Percentiles rank a stretch among this genome's conserved stretches.
Conservation (phyloP, 441 rosid species). For the Populus hybrid region DNA sequence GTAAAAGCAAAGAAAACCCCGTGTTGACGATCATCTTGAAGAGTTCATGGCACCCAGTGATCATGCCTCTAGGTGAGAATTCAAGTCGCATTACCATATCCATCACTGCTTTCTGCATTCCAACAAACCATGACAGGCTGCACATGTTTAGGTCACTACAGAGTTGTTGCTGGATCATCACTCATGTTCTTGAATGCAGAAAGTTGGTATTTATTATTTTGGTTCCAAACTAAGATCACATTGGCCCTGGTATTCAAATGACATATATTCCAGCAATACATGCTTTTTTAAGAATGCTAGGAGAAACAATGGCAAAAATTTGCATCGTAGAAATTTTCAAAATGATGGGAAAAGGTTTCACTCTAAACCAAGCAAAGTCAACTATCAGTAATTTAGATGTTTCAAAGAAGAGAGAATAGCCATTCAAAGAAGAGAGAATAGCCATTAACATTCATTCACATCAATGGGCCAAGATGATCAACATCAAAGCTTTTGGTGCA, state of each 20-base stretch:
- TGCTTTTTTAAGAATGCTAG: neutral
- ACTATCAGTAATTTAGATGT: neutral
- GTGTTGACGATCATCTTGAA: neutral
- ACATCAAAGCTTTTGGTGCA: constrained; percentile 8
- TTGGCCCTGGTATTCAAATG: neutral
- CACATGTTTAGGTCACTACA: neutral
- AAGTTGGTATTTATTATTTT: no score
- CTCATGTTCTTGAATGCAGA: neutral
- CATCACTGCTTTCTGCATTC: neutral
- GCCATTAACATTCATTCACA: constrained; percentile 10
- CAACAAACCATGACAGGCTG: neutral
- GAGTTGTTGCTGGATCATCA: neutral
- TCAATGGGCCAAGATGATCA: constrained; percentile 9
- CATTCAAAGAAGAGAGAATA: neutral
- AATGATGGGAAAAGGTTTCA: neutral
- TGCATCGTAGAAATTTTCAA: neutral
- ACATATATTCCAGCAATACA: neutral
- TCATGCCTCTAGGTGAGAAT: neutral
- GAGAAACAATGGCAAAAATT: neutral
- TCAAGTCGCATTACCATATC: neutral
- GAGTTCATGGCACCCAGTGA: neutral
- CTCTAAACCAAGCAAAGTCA: neutral
- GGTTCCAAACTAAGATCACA: neutral
- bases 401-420: neutral
- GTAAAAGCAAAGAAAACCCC: neutral